Evolutionary conservation across 2,329 filamentous ascomycete genomes (phyloP), one percentile per base, ranked within the genome.

Genomic region (Trichophyton schoenleinii): DNA sequence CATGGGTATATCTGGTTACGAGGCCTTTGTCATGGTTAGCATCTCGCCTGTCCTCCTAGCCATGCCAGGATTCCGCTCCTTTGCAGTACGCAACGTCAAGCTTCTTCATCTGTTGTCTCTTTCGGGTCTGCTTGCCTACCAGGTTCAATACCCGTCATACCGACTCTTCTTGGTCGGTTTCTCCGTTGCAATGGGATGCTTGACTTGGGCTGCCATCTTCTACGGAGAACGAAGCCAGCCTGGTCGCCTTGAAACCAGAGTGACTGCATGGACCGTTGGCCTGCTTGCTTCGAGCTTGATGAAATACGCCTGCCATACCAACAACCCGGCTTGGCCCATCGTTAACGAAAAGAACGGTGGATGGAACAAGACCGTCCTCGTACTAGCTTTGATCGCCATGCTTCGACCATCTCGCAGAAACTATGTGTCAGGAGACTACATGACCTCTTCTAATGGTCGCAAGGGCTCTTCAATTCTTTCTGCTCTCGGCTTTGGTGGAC

Each of bases 1-100:
- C 73, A 99, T 99, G 94, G 94, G 94, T 31, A 95, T 99, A 63
- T 97, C 92, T 3, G 94, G 94, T 64, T 99, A 94, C 71, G 94
- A 99, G 75, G 87, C 86, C 49, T 80, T 95, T 66, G 86, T 99
- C 69, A 87, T 97, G 84, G 83, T 82, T 58, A 92, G 89, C 2
- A 74, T 92, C 59, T 88, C 91, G 3, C 94, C 94, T 0, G 79
- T 91, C 44, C 73, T 97, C 20, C 83, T 99, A 49, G 85, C 81
- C 22, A 86, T 91, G 64, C 81, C 80, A 55, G 78, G 85, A 0
- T 63, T 96, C 18, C 87, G 90, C 63, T 82, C 81, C 44, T 72
- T 89, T 15, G 80, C 89, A 9, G 76, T 87, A 59, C 83, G 81
- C 63, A 86, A 95, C 69, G 78, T 88, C 64, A 85, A 87, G 34